Evolutionary conservation across 441 rosid genomes (phyloP).

Genomic region (Lepidium campestre): DNA sequence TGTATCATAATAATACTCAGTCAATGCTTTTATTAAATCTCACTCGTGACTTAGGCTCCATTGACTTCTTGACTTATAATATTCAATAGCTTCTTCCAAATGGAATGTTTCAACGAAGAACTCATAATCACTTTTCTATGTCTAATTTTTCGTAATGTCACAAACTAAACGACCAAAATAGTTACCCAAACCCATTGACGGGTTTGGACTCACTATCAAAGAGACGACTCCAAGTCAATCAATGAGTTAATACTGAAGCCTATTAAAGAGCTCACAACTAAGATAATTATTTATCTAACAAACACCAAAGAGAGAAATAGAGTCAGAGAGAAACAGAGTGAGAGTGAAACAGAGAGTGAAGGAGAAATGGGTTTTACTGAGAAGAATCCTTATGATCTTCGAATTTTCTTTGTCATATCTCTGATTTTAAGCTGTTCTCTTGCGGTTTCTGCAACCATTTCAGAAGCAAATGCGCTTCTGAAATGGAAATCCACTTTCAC

Average conservation of each 20-base stretch:
- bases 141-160: no score
- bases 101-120: no score
- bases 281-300: background rate
- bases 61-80: no score
- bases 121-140: no score
- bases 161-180: no score
- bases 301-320: background rate
- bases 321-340: background rate
- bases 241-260: background rate
- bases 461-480: slow-evolving; percentile 11
- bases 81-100: no score
- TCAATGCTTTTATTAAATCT: no score
- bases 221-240: slow-evolving; percentile 3
- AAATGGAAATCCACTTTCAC: slow-evolving; percentile 12
- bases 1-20: no score
- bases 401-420: background rate
- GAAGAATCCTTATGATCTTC: background rate
- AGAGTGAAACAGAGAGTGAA: background rate
- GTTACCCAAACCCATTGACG: no score
- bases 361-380: background rate
- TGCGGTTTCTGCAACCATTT: background rate
- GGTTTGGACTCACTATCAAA: no score
- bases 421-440: background rate
- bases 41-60: no score
- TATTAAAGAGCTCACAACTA: background rate